Evolutionary conservation across 78 protist genomes (phyloP), one percentile per base, ranked within the genome.

Genomic region (Tieghemostelium lacteum): DNA sequence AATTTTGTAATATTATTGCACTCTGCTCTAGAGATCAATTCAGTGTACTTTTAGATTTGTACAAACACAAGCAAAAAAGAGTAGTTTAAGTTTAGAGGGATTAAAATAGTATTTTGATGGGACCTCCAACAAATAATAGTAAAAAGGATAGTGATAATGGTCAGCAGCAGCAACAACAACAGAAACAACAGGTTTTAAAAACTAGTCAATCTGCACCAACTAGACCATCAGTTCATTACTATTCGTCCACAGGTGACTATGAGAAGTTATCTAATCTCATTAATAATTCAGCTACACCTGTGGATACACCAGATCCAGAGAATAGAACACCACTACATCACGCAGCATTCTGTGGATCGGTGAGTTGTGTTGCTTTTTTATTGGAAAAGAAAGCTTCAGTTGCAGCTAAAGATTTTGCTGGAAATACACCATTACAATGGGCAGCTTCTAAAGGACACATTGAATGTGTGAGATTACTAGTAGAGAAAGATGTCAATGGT

Each of bases 401-500:
- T 20, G 61, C 66, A 62, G 52, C 55, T 42, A 55, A 69, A n/a
- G 91, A 83, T 57, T 22, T 73, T 3, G 91, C 74, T 26, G 71
- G 71, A 17, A 83, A 83, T 63, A 83, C 91, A 19, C 91, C 91
- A 0, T 29, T 83, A 20, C 91, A 83, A 42, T 83, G 91, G 91
- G 91, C 91, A 16, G 75, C 91, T 55, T 29, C 60, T 28, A 58
- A 72, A 52, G 91, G 91, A 6, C 91, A 83, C 42, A 34, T 83
- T 33, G 91, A 83, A 36, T 83, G 91, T 33, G 73, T 74, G n/a
- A 71, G 61, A 58, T 19, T 78, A 28, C 39, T 91, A 29, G 57
- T 91, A 3, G 94, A 91, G 37, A 91, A 78, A 33, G n/a, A n/a
- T n/a, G n/a, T n/a, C n/a, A n/a, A n/a, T n/a, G 91, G 91, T 60